A percentile compares a stretch with the other conserved stretches of the same genome.
phyloP scores from a whole-genome alignment of 179 eudicot species.

The Beta corolliflora region DNA sequence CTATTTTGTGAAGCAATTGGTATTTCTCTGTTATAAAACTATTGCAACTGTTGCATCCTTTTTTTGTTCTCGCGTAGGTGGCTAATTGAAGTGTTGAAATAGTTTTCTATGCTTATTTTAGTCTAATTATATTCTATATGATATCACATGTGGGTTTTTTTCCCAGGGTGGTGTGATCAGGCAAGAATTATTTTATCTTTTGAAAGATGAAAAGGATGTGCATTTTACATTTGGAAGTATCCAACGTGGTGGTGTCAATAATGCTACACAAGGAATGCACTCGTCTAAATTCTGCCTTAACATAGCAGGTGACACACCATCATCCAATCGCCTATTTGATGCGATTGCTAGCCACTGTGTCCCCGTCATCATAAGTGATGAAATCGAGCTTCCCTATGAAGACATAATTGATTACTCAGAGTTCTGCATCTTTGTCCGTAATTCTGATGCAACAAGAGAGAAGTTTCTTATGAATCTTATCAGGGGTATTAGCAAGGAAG shows the following conservation, averaged over 20 bases:
- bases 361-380: slow-evolving; percentile 85
- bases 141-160: slow-evolving; percentile 11
- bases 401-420: slow-evolving; percentile 80
- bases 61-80: neutral
- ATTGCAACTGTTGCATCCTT: neutral
- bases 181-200: slow-evolving; percentile 73
- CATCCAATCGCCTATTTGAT: slow-evolving; percentile 94
- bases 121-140: neutral
- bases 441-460: slow-evolving; percentile 63
- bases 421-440: slow-evolving; percentile 74
- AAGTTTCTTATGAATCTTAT: slow-evolving; percentile 62
- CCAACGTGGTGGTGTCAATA: slow-evolving; percentile 55
- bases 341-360: slow-evolving; percentile 95
- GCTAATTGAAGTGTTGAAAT: too few relatives aligned
- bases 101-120: too few relatives aligned
- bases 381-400: slow-evolving; percentile 85
- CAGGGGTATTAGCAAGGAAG: slow-evolving; percentile 59
- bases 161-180: slow-evolving; percentile 73
- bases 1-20: neutral
- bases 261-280: slow-evolving; percentile 76
- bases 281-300: slow-evolving; percentile 87
- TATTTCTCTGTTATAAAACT: neutral
- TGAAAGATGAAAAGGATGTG: slow-evolving; percentile 74
- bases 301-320: slow-evolving; percentile 95
- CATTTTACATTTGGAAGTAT: slow-evolving; percentile 82